A percentile compares a stretch with the other conserved stretches of the same genome.
Conservation (phyloP, 352 stramenopile species). For the Phytopythium helicoides region DNA sequence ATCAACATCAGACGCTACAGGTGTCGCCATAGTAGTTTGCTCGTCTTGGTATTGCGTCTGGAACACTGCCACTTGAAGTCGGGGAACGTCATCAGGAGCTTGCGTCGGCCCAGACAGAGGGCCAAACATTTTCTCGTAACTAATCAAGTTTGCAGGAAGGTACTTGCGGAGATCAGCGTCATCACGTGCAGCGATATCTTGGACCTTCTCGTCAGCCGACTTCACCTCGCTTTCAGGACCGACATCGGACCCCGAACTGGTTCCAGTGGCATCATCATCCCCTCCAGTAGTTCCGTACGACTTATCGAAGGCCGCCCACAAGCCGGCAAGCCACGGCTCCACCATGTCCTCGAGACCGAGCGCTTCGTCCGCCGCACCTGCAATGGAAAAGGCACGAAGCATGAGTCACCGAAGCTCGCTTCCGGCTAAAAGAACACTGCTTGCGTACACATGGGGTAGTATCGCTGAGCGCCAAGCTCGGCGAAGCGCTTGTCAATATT, state of each 20-base stretch:
- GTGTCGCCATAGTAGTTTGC: slow-evolving; percentile 3
- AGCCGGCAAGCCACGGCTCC: slow-evolving; percentile 85
- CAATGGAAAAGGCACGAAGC: no score
- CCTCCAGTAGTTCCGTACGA: slow-evolving; percentile 15
- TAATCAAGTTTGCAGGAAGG: slow-evolving; percentile 41
- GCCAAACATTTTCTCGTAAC: slow-evolving; percentile 65
- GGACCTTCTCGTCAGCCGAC: background rate
- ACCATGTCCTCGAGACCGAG: slow-evolving; percentile 94
- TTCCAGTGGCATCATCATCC: slow-evolving; percentile 7
- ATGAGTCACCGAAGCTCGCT: no score
- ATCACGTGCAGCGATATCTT: background rate
- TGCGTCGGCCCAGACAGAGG: slow-evolving; percentile 29
- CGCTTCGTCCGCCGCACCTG: slow-evolving; percentile 90
- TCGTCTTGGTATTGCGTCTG: slow-evolving; percentile 8
- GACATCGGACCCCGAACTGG: slow-evolving; percentile 19
- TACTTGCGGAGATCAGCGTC: slow-evolving; percentile 11
- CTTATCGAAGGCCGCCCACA: slow-evolving; percentile 54
- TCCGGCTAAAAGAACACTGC: no score
- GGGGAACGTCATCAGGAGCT: slow-evolving; percentile 44
- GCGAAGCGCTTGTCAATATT: slow-evolving; percentile 86
- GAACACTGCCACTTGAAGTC: slow-evolving; percentile 52
- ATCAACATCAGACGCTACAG: background rate
- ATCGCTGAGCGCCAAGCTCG: slow-evolving; percentile 83
- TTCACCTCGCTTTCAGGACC: slow-evolving; percentile 4
- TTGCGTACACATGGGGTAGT: slow-evolving; percentile 58